Conservation (phyloP, 2,329 filamentous ascomycete species). For the Drechslerella stenobrocha region DNA sequence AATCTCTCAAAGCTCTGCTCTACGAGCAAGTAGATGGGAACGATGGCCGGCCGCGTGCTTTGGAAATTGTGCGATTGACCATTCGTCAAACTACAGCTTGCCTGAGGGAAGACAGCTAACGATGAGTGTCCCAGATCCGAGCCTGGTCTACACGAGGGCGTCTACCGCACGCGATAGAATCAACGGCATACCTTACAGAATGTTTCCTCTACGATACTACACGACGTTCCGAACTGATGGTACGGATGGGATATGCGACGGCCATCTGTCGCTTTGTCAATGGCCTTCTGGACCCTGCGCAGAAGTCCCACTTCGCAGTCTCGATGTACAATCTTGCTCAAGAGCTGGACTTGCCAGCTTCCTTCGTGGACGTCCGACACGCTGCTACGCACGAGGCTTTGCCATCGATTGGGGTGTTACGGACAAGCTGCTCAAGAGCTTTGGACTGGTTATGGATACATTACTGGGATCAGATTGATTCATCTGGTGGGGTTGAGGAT, state of each 20-base stretch:
- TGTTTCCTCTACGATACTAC: slow-evolving; percentile 68
- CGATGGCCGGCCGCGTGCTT: slow-evolving; percentile 35
- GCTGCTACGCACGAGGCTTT: slow-evolving; percentile 88
- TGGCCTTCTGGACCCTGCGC: slow-evolving; percentile 72
- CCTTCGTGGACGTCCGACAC: slow-evolving; percentile 86
- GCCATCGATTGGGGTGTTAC: slow-evolving; percentile 72
- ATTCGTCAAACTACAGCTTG: background rate
- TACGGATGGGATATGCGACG: slow-evolving; percentile 71
- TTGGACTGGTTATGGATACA: slow-evolving; percentile 85
- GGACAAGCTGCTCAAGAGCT: slow-evolving; percentile 69
- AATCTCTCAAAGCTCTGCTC: slow-evolving; percentile 29
- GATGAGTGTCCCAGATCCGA: slow-evolving; percentile 34
- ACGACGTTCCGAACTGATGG: slow-evolving; percentile 62
- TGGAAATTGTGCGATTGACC: slow-evolving; percentile 23
- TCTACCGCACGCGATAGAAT: slow-evolving; percentile 78
- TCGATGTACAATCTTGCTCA: slow-evolving; percentile 71
- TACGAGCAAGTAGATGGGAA: slow-evolving; percentile 36
- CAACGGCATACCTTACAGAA: slow-evolving; percentile 72
- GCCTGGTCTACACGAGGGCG: slow-evolving; percentile 71
- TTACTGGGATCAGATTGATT: slow-evolving; percentile 67
- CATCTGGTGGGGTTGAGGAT: slow-evolving; percentile 26
- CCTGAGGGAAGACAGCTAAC: slow-evolving; percentile 4
- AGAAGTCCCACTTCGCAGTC: slow-evolving; percentile 66
- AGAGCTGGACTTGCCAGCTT: slow-evolving; percentile 69
- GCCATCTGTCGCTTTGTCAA: slow-evolving; percentile 81